These are phyloP conservation scores for Colletotrichum tropicale DNA, from an alignment of 2,329 filamentous ascomycete genomes.

Conservation along the genomic window DNA sequence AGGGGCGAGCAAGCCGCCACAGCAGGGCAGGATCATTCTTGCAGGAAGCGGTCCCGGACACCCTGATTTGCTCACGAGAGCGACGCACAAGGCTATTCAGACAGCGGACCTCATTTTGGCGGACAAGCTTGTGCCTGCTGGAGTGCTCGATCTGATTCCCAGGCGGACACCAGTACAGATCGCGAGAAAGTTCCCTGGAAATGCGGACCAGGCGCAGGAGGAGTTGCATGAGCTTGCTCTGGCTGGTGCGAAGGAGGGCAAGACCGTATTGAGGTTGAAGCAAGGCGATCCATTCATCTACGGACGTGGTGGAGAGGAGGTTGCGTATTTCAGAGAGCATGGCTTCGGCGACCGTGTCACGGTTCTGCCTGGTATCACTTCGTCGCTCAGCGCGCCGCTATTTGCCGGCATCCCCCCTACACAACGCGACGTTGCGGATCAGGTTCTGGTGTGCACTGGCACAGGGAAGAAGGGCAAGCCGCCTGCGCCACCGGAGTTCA, in stretches of 20 bases:
- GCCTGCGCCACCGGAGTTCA: constrained; percentile 81
- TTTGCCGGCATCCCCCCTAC: constrained; percentile 90
- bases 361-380: constrained; percentile 90
- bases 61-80: constrained; percentile 86
- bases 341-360: constrained; percentile 68
- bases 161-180: constrained; percentile 89
- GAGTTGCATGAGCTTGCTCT: constrained; percentile 84
- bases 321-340: constrained; percentile 77
- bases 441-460: constrained; percentile 94
- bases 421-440: constrained; percentile 87
- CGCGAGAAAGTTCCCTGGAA: constrained; percentile 95
- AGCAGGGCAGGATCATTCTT: constrained; percentile 76
- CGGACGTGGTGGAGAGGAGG: constrained; percentile 92
- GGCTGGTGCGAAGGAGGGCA: constrained; percentile 66
- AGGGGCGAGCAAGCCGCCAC: neutral
- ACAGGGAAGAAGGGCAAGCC: constrained; percentile 89
- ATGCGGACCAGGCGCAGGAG: constrained; percentile 90
- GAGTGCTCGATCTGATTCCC: constrained; percentile 87
- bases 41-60: constrained; percentile 93
- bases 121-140: constrained; percentile 84
- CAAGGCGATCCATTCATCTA: constrained; percentile 98
- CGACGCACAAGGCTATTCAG: constrained; percentile 78
- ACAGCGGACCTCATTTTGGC: constrained; percentile 80
- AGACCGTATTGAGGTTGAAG: constrained; percentile 87
- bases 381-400: constrained; percentile 82